Conservation (phyloP, 2,329 filamentous ascomycete species). For the Dendrostoma leiphaemia region DNA sequence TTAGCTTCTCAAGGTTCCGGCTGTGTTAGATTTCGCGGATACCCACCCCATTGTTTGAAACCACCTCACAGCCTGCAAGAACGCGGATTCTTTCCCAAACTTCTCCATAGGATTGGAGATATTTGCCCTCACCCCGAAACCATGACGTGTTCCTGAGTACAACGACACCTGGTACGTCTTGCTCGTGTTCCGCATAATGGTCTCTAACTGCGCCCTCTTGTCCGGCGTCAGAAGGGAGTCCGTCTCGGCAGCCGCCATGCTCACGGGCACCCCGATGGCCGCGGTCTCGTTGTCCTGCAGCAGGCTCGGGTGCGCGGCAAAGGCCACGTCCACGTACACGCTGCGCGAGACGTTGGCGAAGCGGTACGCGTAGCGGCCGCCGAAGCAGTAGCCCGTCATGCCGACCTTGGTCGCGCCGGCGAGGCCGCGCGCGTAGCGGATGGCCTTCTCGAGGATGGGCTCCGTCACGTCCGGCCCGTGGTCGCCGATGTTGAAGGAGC, state of each 20-base stretch:
- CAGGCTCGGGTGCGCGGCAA: conserved; percentile 63
- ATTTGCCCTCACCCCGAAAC: conserved; percentile 71
- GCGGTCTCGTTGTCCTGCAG: conserved; percentile 58
- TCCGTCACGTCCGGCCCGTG: conserved; percentile 42
- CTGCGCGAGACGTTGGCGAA: conserved; percentile 43
- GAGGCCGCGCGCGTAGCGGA: conserved; percentile 44
- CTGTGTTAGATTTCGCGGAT: no score
- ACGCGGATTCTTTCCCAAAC: conserved; percentile 77
- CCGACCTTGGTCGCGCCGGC: conserved; percentile 52
- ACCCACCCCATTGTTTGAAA: conserved; percentile 51
- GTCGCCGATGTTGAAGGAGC: conserved; percentile 36
- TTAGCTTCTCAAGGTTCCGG: no score
- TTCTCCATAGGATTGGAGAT: conserved; percentile 46
- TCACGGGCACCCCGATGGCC: conserved; percentile 54
- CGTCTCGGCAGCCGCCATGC: conserved; percentile 63
- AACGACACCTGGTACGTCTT: conserved; percentile 67
- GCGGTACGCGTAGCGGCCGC: conserved; percentile 55
- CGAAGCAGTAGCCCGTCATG: conserved; percentile 64
- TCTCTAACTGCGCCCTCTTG: conserved; percentile 56
- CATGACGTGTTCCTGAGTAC: conserved; percentile 68
- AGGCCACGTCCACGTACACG: conserved; percentile 57
- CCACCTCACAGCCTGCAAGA: conserved; percentile 73
- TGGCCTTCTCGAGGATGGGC: conserved; percentile 42
- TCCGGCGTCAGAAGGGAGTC: conserved; percentile 58
- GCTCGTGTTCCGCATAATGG: conserved; percentile 51